Evolutionary conservation across 768 basidiomycete species (phyloP).

Genomic region (Boletus rubescentipes): DNA sequence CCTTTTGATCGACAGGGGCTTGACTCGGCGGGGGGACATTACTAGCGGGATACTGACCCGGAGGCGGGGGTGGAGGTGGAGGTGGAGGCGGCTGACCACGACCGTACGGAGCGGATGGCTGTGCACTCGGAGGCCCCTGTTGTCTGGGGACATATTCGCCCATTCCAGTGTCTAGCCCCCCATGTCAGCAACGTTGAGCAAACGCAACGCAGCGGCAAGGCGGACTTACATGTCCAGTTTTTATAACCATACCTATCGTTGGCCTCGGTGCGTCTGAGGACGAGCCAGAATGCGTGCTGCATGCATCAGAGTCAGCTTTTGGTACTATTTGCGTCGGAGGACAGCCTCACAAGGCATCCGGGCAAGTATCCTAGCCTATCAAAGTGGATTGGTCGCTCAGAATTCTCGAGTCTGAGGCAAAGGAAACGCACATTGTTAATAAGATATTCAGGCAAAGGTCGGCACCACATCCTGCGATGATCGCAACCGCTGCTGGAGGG

Average conservation of each 20-base stretch:
- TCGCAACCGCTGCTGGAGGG: constrained; percentile 73
- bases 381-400: neutral
- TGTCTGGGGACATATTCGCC: constrained; percentile 9
- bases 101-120: neutral
- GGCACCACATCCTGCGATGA: constrained; percentile 77
- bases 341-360: constrained; percentile 45
- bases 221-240: constrained; percentile 26
- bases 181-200: neutral
- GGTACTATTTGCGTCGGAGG: neutral
- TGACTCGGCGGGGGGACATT: neutral
- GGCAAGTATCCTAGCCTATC: constrained; percentile 72
- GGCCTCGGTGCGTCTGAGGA: constrained; percentile 79
- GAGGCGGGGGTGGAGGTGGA: neutral
- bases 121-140: neutral
- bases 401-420: too few relatives aligned
- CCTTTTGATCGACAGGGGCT: constrained; percentile 11
- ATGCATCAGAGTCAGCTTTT: neutral
- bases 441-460: constrained; percentile 81
- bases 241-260: constrained; percentile 46
- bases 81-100: neutral
- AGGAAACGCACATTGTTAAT: constrained; percentile 65
- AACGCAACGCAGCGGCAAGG: neutral
- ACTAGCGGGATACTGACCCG: neutral
- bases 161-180: constrained; percentile 18
- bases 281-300: constrained; percentile 83